Conservation (phyloP, 768 basidiomycete genomes). For the Phanerochaete carnosa region DNA sequence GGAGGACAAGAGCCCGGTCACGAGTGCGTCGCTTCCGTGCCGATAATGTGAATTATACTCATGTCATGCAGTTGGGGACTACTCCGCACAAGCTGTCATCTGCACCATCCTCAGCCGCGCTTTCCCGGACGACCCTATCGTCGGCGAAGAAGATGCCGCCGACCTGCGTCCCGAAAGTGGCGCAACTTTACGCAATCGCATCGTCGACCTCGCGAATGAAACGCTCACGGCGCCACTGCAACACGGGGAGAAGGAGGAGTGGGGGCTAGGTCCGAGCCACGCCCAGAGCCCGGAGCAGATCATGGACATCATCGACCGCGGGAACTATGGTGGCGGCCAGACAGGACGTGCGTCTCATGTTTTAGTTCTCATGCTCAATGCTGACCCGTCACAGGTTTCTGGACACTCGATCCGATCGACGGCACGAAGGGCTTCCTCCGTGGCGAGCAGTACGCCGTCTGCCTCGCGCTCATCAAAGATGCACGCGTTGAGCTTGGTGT, state of each 20-base stretch:
- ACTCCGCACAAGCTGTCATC: constrained; percentile 91
- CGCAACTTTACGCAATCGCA: constrained; percentile 50
- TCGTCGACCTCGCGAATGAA: constrained; percentile 81
- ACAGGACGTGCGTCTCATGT: constrained; percentile 57
- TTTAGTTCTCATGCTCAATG: constrained; percentile 7
- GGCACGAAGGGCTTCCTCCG: constrained; percentile 93
- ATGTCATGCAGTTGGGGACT: constrained; percentile 74
- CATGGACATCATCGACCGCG: constrained; percentile 85
- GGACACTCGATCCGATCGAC: constrained; percentile 89
- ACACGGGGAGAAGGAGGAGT: constrained; percentile 57
- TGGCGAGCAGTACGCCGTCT: constrained; percentile 92
- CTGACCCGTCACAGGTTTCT: constrained; percentile 54
- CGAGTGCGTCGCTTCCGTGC: constrained; percentile 33
- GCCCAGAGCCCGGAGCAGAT: constrained; percentile 53
- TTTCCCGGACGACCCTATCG: constrained; percentile 85
- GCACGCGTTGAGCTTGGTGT: constrained; percentile 78
- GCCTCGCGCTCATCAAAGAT: constrained; percentile 80
- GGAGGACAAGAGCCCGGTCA: constrained; percentile 77
- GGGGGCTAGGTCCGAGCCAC: constrained; percentile 69
- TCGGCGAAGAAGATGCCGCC: constrained; percentile 92
- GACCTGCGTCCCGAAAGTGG: constrained; percentile 59
- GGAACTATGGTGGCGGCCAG: constrained; percentile 68
- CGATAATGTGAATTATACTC: not conserved
- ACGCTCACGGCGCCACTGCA: constrained; percentile 54
- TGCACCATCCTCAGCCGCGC: constrained; percentile 70